Percentiles rank a stretch among this genome's conserved stretches.
phyloP scores from a whole-genome alignment of 2,329 filamentous ascomycete genomes.

The Cladosporium sp. region DNA sequence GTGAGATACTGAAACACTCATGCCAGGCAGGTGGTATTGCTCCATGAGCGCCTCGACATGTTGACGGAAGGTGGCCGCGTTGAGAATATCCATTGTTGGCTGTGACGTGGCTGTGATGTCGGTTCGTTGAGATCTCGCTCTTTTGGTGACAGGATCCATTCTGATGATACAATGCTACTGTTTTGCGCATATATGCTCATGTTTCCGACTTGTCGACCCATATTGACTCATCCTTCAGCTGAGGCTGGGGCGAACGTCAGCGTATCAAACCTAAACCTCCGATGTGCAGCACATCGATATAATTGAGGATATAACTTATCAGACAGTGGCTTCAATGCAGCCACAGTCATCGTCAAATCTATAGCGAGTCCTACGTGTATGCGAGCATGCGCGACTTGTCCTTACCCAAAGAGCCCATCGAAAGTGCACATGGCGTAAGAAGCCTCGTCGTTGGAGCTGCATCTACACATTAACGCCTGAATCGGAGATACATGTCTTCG shows the following conservation, averaged over 20 bases:
- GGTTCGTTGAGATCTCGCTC: too few species aligned
- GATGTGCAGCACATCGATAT: too few species aligned
- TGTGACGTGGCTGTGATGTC: background rate
- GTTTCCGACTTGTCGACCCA: background rate
- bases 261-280: background rate
- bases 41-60: conserved; percentile 31
- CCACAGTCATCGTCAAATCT: too few species aligned
- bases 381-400: too few species aligned
- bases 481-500: too few species aligned
- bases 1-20: conserved; percentile 48
- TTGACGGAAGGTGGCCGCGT: conserved; percentile 6
- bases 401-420: too few species aligned
- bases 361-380: too few species aligned
- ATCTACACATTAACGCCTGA: too few species aligned
- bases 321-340: too few species aligned
- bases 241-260: background rate
- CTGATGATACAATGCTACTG: background rate
- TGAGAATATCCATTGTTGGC: conserved; percentile 4
- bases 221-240: background rate
- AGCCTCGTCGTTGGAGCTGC: too few species aligned
- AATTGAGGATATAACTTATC: too few species aligned
- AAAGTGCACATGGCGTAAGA: too few species aligned
- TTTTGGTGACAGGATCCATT: background rate
- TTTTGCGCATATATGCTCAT: background rate
- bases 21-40: conserved; percentile 47